phyloP scores from a whole-genome alignment of 2,329 filamentous ascomycete species.

The Ophiocordyceps sinensis region DNA sequence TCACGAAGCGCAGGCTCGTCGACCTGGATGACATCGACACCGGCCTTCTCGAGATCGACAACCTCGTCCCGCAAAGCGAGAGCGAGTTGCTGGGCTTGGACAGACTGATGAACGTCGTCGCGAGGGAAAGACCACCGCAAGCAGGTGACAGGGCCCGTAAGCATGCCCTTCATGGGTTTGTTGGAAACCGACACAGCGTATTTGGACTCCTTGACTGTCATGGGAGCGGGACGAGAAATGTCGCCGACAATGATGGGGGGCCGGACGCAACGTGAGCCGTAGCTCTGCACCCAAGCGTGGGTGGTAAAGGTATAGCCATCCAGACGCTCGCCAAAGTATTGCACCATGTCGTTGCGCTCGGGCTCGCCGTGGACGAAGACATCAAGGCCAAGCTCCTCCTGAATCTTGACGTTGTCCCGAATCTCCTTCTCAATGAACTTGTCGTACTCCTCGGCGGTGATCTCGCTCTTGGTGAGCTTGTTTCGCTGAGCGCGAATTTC shows the following conservation, averaged over 20 bases:
- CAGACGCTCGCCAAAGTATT: conserved; percentile 98
- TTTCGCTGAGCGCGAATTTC: conserved; percentile 94
- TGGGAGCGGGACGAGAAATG: conserved; percentile 88
- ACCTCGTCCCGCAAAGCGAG: conserved; percentile 98
- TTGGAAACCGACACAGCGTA: conserved; percentile 91
- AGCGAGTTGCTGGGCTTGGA: conserved; percentile 97
- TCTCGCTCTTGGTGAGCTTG: conserved; percentile 98
- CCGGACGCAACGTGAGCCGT: conserved; percentile 95
- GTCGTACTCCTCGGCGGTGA: conserved; percentile 84
- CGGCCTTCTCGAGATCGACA: conserved; percentile 90
- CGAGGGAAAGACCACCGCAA: conserved; percentile 99
- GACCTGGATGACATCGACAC: conserved; percentile 96
- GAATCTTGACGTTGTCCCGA: conserved; percentile 82
- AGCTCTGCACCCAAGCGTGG: conserved; percentile 96
- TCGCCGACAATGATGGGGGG: conserved; percentile 98
- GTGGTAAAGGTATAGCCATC: conserved; percentile 98
- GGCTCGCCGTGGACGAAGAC: conserved; percentile 98
- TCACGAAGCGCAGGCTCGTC: conserved; percentile 98
- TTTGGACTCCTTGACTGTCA: conserved; percentile 99
- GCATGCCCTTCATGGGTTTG: conserved; percentile 99
- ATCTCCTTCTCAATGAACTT: conserved; percentile 99
- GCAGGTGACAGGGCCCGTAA: conserved; percentile 97
- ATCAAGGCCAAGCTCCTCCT: conserved; percentile 94
- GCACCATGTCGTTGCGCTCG: conserved; percentile 99
- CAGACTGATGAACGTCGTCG: conserved; percentile 97